Conservation (phyloP, 495 filamentous ascomycete genomes). For the Evansstolkia leycettana region DNA sequence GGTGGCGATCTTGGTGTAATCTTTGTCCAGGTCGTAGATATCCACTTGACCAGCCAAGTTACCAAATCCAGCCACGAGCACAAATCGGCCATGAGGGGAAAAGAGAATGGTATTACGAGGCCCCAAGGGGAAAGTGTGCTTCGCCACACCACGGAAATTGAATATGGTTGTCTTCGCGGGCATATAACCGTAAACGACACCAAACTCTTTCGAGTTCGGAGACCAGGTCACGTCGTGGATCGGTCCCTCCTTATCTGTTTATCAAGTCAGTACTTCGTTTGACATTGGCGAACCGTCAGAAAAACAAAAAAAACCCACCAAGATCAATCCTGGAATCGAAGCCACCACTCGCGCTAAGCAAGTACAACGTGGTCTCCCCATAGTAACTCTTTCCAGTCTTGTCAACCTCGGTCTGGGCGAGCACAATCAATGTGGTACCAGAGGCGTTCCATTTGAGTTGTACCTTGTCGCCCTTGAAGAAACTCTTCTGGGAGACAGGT, state of each 20-base stretch:
- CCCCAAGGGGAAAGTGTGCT: constrained; percentile 68
- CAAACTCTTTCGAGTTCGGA: constrained; percentile 91
- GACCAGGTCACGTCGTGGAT: constrained; percentile 99
- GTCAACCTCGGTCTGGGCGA: constrained; percentile 96
- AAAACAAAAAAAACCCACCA: constrained; percentile 26
- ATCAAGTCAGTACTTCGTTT: constrained; percentile 2
- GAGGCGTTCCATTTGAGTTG: constrained; percentile 93
- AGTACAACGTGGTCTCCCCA: constrained; percentile 93
- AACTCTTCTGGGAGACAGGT: constrained; percentile 90
- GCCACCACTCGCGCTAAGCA: constrained; percentile 80
- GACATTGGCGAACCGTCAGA: background rate
- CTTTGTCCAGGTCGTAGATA: constrained; percentile 86
- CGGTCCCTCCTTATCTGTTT: constrained; percentile 83
- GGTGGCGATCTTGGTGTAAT: constrained; percentile 80
- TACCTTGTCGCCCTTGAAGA: constrained; percentile 98
- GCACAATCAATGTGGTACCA: constrained; percentile 82
- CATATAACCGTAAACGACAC: constrained; percentile 95
- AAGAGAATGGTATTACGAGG: constrained; percentile 93
- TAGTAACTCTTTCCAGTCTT: constrained; percentile 98
- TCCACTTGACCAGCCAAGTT: constrained; percentile 97
- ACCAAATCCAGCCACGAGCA: constrained; percentile 90
- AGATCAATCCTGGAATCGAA: constrained; percentile 87
- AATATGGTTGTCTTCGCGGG: constrained; percentile 96
- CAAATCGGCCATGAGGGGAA: constrained; percentile 86
- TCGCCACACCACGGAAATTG: constrained; percentile 69